Conservation (phyloP, 768 basidiomycete species). For the Psilocybe cyanescens region DNA sequence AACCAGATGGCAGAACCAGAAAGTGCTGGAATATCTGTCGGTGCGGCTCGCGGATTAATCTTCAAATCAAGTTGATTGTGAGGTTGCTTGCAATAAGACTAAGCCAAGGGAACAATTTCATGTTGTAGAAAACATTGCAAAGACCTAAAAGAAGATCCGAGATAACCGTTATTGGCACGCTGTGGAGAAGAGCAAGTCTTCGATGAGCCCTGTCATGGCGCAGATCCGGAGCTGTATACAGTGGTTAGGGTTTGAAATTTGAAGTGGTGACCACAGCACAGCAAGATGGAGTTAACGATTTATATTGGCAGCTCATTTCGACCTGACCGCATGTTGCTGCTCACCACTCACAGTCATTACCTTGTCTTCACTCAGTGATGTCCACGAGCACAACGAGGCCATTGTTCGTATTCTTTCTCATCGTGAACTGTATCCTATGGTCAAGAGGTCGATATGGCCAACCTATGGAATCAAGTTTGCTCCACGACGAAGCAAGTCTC, state of each 20-base stretch:
- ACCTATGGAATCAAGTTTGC: slow-evolving; percentile 24
- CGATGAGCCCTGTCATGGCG: no score
- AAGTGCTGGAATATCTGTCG: no score
- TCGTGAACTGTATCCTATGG: slow-evolving; percentile 67
- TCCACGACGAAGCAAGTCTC: slow-evolving; percentile 36
- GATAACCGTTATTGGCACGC: not conserved
- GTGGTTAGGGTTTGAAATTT: not conserved
- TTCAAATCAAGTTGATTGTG: no score
- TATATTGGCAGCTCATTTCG: not conserved
- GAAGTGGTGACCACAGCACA: not conserved
- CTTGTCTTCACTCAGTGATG: slow-evolving; percentile 38
- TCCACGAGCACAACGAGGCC: slow-evolving; percentile 48
- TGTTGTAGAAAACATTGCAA: no score
- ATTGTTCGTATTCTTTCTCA: slow-evolving; percentile 54
- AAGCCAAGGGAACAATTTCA: no score
- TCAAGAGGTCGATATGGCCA: slow-evolving; percentile 59
- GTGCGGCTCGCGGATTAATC: no score
- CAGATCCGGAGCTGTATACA: not conserved
- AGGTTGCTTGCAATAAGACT: no score
- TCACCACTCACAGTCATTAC: slow-evolving; percentile 2
- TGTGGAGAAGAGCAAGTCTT: no score
- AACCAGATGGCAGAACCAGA: no score
- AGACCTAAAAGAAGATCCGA: no score
- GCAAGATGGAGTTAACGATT: not conserved
- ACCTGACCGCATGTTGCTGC: slow-evolving; percentile 14